Evolutionary conservation across 225 moss, liverwort and hornwort species (phyloP).

Genomic region (Polytrichum formosum): DNA sequence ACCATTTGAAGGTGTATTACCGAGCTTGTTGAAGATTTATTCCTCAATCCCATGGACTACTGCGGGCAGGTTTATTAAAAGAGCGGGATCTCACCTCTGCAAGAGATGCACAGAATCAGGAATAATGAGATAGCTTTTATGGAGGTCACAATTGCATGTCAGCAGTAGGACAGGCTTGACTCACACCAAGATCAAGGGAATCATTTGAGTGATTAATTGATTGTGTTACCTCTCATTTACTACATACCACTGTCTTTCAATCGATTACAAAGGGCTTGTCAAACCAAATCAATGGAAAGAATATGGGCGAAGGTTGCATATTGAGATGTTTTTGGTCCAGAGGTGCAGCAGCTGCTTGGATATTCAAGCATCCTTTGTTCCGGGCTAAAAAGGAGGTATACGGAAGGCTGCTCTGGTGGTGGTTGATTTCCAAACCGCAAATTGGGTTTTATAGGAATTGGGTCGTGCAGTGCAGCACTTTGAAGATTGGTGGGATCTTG

Average conservation of each 20-base stretch:
- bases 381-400: conserved; percentile 25
- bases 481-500: conserved; percentile 3
- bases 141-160: too few species aligned
- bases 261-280: neutral
- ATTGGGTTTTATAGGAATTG: neutral
- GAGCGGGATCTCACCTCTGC: too few species aligned
- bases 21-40: too few species aligned
- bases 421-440: conserved; percentile 11
- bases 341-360: conserved; percentile 12
- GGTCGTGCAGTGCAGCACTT: too few species aligned
- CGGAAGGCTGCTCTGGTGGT: conserved; percentile 24
- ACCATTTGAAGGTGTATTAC: neutral
- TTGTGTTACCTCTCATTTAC: too few species aligned
- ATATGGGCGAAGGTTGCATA: conserved; percentile 15
- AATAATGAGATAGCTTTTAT: too few species aligned
- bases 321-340: conserved; percentile 26
- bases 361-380: conserved; percentile 12
- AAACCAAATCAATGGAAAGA: conserved; percentile 1
- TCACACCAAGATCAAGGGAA: neutral
- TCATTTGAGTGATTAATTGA: neutral
- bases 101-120: too few species aligned
- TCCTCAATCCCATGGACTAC: neutral
- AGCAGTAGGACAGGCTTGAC: too few species aligned
- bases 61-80: too few species aligned
- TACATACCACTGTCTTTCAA: too few species aligned